Evolutionary conservation across 129 eudicot species (phyloP).

Genomic region (Flaveria trinervia): DNA sequence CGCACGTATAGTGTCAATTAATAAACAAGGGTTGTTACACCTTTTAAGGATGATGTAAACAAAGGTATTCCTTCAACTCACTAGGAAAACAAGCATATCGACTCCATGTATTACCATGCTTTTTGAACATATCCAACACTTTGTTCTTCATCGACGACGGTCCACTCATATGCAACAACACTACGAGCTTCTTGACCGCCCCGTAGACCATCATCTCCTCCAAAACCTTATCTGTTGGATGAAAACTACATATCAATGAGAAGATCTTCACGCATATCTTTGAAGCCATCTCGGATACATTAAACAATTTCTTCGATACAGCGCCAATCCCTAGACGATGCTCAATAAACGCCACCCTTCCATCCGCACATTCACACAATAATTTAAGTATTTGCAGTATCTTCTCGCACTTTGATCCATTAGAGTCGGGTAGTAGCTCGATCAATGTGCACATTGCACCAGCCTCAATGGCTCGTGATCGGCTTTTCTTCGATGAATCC

Average conservation of each 20-base stretch:
- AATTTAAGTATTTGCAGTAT: constrained; percentile 51
- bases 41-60: constrained; percentile 22
- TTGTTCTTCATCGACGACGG: constrained; percentile 56
- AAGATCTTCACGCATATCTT: constrained; percentile 65
- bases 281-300: constrained; percentile 47
- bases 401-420: constrained; percentile 62
- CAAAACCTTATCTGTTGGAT: constrained; percentile 66
- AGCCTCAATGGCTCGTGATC: constrained; percentile 71
- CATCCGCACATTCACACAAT: constrained; percentile 71
- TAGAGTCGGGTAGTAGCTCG: constrained; percentile 77
- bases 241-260: constrained; percentile 55
- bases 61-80: constrained; percentile 57
- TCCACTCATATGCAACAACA: constrained; percentile 61
- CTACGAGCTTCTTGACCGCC: constrained; percentile 63
- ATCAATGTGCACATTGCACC: constrained; percentile 74
- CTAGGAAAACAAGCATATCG: constrained; percentile 71
- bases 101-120: constrained; percentile 63
- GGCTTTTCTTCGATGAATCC: constrained; percentile 57
- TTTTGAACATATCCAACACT: constrained; percentile 56
- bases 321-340: constrained; percentile 62
- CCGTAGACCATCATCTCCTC: constrained; percentile 73
- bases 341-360: constrained; percentile 72
- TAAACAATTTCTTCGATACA: constrained; percentile 56
- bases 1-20: constrained; percentile 10
- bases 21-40: constrained; percentile 8